A percentile compares a stretch with the other conserved stretches of the same genome.
Conservation (phyloP, 2,329 filamentous ascomycete species). For the Aspergillus sp. region DNA sequence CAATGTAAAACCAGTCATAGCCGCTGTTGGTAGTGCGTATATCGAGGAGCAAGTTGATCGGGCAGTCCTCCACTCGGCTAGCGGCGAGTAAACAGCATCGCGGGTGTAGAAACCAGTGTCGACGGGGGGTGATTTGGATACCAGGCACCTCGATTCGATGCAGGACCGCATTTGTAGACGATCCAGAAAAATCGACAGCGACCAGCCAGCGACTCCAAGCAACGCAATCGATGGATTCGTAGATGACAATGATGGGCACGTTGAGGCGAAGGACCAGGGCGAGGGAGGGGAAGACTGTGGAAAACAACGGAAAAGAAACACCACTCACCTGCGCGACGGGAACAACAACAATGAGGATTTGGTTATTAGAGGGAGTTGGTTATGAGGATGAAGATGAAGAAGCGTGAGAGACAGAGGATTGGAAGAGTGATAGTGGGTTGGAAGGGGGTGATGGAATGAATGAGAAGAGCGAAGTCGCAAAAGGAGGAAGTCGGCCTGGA, state of each 20-base stretch:
- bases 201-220: background rate
- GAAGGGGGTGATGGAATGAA: conserved; percentile 9
- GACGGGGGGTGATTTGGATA: conserved; percentile 8
- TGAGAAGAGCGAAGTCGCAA: background rate
- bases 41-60: background rate
- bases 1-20: background rate
- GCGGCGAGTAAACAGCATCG: conserved; percentile 14
- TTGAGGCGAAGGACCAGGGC: conserved; percentile 11
- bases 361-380: conserved; percentile 11
- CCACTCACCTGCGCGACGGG: conserved; percentile 27
- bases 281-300: conserved; percentile 13
- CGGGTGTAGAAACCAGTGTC: conserved; percentile 17
- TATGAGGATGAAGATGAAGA: conserved; percentile 15
- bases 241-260: conserved; percentile 2
- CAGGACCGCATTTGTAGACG: background rate
- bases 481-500: background rate
- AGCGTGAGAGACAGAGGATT: conserved; percentile 16
- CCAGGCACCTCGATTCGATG: conserved; percentile 13
- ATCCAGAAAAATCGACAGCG: background rate
- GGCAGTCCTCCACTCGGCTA: conserved; percentile 17
- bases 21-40: conserved; percentile 9
- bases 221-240: background rate
- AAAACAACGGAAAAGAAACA: conserved; percentile 16
- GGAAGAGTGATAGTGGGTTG: conserved; percentile 13
- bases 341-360: conserved; percentile 7